These are phyloP conservation scores for Nicotiana undulata DNA, from an alignment of 257 asterid species.

Conservation along the genomic window DNA sequence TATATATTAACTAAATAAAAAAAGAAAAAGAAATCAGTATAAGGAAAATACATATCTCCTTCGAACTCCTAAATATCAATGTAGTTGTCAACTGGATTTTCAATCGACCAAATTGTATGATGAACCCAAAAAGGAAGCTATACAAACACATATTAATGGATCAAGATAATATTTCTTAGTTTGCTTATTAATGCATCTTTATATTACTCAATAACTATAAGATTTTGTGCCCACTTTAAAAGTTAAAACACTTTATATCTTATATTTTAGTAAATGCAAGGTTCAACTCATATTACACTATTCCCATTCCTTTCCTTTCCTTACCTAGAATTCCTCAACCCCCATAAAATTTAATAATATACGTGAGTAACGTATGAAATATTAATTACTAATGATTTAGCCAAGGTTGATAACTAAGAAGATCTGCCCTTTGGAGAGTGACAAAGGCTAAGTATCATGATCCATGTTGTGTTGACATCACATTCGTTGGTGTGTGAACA, in stretches of 20 bases:
- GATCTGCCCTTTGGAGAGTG: constrained; percentile 4
- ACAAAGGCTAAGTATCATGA: neutral
- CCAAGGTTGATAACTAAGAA: neutral
- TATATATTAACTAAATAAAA: too few species aligned
- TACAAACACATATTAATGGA: neutral
- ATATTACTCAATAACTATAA: neutral
- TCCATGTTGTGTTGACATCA: neutral
- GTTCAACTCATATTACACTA: neutral
- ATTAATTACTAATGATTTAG: too few species aligned
- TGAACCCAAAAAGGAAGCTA: neutral
- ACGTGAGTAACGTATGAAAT: neutral
- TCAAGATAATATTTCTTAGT: neutral
- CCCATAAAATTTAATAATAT: neutral
- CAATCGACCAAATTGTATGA: neutral
- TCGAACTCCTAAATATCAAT: neutral
- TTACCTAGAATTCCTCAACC: neutral
- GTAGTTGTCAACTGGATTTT: neutral
- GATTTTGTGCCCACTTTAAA: neutral
- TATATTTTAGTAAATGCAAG: neutral
- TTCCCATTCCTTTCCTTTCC: neutral
- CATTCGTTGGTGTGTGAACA: neutral
- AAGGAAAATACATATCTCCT: neutral
- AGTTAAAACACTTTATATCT: neutral
- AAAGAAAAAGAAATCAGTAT: too few species aligned
- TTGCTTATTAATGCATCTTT: neutral